These are phyloP conservation scores for Zygosaccharomyces pseudorouxii DNA, from an alignment of 805 yeast species.

Conservation along the genomic window DNA sequence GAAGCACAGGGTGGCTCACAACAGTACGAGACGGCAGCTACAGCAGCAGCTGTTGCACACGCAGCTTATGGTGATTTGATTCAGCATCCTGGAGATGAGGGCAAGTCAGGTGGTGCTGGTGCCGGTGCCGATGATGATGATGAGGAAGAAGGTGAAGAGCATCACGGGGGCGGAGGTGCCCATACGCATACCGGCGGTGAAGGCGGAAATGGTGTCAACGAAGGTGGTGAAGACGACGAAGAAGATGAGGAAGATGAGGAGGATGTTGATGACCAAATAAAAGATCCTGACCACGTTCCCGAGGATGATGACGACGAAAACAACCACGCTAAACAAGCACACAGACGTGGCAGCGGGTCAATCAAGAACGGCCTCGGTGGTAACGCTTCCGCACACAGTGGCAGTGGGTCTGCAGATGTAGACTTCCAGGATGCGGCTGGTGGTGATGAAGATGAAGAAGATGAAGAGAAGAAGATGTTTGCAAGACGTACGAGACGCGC, in stretches of 20 bases:
- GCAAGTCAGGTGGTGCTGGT: constrained; percentile 3
- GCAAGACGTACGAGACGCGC: constrained; percentile 30
- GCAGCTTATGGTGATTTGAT: constrained; percentile 28
- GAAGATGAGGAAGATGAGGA: constrained; percentile 18
- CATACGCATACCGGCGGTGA: background rate
- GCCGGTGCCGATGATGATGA: constrained; percentile 7
- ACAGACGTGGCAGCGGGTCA: background rate
- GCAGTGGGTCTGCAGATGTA: constrained; percentile 2
- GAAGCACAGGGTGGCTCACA: constrained; percentile 7
- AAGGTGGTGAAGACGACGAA: constrained; percentile 12
- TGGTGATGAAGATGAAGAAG: constrained; percentile 10
- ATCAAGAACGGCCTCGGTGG: constrained; percentile 8
- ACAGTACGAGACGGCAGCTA: constrained; percentile 14
- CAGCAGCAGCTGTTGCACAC: constrained; percentile 29
- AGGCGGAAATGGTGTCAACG: constrained; percentile 8
- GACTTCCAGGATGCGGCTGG: background rate
- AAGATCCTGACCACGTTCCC: constrained; percentile 18
- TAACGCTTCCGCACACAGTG: constrained; percentile 1
- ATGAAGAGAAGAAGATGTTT: constrained; percentile 15
- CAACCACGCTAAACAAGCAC: constrained; percentile 1
- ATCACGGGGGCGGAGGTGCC: background rate
- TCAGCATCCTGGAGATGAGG: constrained; percentile 22
- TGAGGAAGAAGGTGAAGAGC: constrained; percentile 6
- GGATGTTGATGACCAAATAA: constrained; percentile 19
- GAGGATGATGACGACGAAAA: constrained; percentile 10